Base-by-base conservation (phyloP, 805 yeast species). In the Saturnispora sanitii region DNA sequence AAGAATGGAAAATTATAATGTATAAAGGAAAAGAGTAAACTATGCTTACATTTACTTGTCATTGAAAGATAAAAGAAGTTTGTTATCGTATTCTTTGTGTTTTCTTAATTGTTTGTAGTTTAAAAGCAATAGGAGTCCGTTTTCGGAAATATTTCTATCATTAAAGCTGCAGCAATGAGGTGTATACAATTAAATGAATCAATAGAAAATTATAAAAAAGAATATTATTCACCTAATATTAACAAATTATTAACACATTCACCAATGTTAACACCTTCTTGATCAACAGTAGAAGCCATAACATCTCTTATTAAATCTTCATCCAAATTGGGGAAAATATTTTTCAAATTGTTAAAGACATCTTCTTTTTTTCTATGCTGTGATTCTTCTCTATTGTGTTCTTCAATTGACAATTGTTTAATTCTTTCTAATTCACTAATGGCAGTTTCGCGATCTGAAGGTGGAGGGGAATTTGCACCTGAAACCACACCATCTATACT, bases 241-340 rank as follows among this genome's bases (percentile, higher is more conserved):
- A 73, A 50, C 45, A 77, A 67, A 11, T 76, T 73, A 54, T 85
- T 95, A 7, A 86, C 80, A 38, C 88, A 81, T 8, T 70, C 72
- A 23, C 87, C 94, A 5, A 82, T 66, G 38, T 79, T 66, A 25
- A 81, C 80, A 19, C 48, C 47, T 17, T 46, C 51, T 11, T 38
- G 41, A 17, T 40, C 42, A 16, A 37, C 68, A 54, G 79, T 82
- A 57, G 79, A 74, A 2, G 63, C 60, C 25, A 86, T 70, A 3
- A 86, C 77, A 54, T 86, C 95, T 41, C 69, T 72, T 37, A 87
- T 68, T 1, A 87, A 62, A 0, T 74, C 82, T 37, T 64, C 62
- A 49, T 85, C 95, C 45, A 86, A 63, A 34, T 65, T 67, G 0
- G 95, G 94, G 57, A 87, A 86, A 76, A 87, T 82, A 36, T 76